phyloP scores from a whole-genome alignment of 192 early-diverging fungal genomes.

The Coemansia sp. region DNA sequence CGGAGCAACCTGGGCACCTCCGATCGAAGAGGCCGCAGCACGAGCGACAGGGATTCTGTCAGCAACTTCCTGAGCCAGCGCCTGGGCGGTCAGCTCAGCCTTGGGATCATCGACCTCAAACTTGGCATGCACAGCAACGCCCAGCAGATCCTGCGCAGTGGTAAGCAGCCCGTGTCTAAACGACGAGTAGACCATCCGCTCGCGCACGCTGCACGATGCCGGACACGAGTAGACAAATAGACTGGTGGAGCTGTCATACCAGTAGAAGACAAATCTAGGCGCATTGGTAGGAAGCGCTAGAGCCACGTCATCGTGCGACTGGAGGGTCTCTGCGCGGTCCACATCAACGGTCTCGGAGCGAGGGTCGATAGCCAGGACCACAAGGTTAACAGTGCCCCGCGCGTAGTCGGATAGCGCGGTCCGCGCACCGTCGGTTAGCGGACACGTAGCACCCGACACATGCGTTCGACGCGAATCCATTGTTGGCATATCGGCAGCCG shows the following conservation, averaged over 20 bases:
- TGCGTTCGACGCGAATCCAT: conserved; percentile 63
- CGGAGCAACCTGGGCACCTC: conserved; percentile 10
- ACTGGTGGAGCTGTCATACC: conserved; percentile 33
- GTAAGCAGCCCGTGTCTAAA: conserved; percentile 64
- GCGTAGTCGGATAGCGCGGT: conserved; percentile 62
- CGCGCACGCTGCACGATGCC: conserved; percentile 73
- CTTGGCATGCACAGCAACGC: conserved; percentile 64
- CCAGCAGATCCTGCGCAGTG: conserved; percentile 55
- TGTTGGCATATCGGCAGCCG: conserved; percentile 11
- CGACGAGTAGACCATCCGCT: conserved; percentile 90
- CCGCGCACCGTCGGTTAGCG: conserved; percentile 61
- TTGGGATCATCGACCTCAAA: conserved; percentile 64
- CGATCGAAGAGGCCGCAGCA: background rate
- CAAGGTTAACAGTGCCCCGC: conserved; percentile 61
- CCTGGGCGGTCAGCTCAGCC: conserved; percentile 58
- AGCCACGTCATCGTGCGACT: conserved; percentile 54
- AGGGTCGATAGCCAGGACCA: conserved; percentile 58
- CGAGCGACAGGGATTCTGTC: background rate
- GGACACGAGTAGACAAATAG: conserved; percentile 91
- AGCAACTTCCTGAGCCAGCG: conserved; percentile 58
- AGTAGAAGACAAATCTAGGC: conserved; percentile 66
- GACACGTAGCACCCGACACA: conserved; percentile 65
- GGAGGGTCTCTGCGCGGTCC: conserved; percentile 40
- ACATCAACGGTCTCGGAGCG: conserved; percentile 59
- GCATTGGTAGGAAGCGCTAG: conserved; percentile 56